Percentiles rank a stretch among this genome's conserved stretches.
Conservation (phyloP, 1,139 yeast genomes). For the Blastobotrys arbuscula region DNA sequence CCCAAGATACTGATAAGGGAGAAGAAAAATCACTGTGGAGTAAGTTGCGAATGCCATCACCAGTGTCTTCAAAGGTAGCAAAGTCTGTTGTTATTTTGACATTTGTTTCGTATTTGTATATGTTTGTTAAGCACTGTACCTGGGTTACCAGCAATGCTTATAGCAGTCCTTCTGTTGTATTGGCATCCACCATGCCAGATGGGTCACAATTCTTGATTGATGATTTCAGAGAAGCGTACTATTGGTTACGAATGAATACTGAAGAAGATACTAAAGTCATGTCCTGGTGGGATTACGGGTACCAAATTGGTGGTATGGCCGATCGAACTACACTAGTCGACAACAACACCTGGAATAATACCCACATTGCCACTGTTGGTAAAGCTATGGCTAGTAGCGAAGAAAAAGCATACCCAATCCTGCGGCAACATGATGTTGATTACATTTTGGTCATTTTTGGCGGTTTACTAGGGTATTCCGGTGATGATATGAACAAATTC, state of each 20-base stretch:
- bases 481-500: slow-evolving; percentile 96
- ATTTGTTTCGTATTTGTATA: slow-evolving; percentile 65
- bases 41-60: slow-evolving; percentile 8
- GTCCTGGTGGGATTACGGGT: slow-evolving; percentile 99
- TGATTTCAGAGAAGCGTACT: slow-evolving; percentile 98
- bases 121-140: slow-evolving; percentile 91
- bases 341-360: slow-evolving; percentile 98
- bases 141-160: slow-evolving; percentile 97
- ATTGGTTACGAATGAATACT: slow-evolving; percentile 98
- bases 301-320: slow-evolving; percentile 99
- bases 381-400: slow-evolving; percentile 93
- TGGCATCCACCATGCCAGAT: slow-evolving; percentile 78
- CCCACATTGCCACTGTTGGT: slow-evolving; percentile 99
- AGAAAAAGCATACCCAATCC: slow-evolving; percentile 80
- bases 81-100: slow-evolving; percentile 62
- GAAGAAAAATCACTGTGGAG: slow-evolving; percentile 2
- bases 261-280: slow-evolving; percentile 92
- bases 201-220: slow-evolving; percentile 85
- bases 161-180: slow-evolving; percentile 95
- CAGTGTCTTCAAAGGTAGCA: slow-evolving; percentile 41
- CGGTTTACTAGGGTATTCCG: slow-evolving; percentile 87
- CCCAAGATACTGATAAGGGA: slow-evolving; percentile 10
- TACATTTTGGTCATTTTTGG: slow-evolving; percentile 92
- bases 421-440: slow-evolving; percentile 90
- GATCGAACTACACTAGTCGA: slow-evolving; percentile 98